phyloP scores from a whole-genome alignment of 495 filamentous ascomycete species.

The Penicillium simplicissimum region DNA sequence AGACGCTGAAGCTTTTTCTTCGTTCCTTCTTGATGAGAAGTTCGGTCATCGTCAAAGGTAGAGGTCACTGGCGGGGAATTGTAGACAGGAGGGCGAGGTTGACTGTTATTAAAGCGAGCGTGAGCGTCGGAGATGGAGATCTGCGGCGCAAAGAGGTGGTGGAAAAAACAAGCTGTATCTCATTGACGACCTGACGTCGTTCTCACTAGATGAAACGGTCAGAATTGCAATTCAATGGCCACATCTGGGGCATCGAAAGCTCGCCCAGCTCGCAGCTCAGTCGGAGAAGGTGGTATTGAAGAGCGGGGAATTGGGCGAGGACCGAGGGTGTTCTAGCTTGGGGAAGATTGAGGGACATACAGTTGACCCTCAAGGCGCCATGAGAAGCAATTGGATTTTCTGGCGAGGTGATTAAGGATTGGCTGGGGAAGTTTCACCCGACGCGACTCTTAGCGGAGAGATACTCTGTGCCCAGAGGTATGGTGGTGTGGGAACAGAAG shows the following conservation, averaged over 20 bases:
- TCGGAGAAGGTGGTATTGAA: slow-evolving; percentile 3
- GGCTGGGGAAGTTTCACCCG: slow-evolving; percentile 4
- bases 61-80: not conserved
- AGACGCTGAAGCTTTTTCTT: slow-evolving; percentile 48
- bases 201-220: slow-evolving; percentile 26
- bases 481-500: slow-evolving; percentile 6
- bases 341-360: slow-evolving; percentile 35
- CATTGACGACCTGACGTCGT: slow-evolving; percentile 39
- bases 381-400: slow-evolving; percentile 30
- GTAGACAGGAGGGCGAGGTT: not conserved
- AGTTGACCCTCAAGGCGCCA: slow-evolving; percentile 37
- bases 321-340: slow-evolving; percentile 14
- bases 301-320: slow-evolving; percentile 7
- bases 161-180: slow-evolving; percentile 27
- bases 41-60: slow-evolving; percentile 39
- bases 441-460: slow-evolving; percentile 7
- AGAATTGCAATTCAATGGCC: slow-evolving; percentile 17
- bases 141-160: slow-evolving; percentile 18
- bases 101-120: slow-evolving; percentile 1
- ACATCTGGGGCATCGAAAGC: not conserved
- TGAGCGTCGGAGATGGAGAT: slow-evolving; percentile 1
- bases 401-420: slow-evolving; percentile 9
- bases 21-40: slow-evolving; percentile 39
- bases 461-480: not conserved
- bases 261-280: not conserved